Conservation (phyloP, 1,284 basidiomycete species). For the Puccinia horiana region DNA sequence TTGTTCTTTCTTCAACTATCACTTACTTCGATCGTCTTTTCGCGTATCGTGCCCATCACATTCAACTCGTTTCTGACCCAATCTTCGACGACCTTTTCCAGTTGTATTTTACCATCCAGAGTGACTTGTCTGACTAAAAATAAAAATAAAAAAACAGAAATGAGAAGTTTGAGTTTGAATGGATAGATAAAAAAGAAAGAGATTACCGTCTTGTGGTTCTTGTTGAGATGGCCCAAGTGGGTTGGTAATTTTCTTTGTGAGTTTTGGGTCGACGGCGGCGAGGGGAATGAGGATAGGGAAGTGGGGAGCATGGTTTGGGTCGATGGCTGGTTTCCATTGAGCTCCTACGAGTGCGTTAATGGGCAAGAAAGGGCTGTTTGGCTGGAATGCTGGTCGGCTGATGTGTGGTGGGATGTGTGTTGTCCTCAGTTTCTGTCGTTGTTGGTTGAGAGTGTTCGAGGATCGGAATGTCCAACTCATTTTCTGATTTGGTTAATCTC, state of each 20-base stretch:
- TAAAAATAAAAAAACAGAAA: background rate
- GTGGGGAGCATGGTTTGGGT: background rate
- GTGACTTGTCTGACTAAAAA: background rate
- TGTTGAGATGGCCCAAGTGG: background rate
- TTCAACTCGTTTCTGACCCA: slow-evolving; percentile 40
- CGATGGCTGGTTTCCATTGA: background rate
- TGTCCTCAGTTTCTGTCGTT: slow-evolving; percentile 1
- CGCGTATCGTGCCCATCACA: slow-evolving; percentile 41
- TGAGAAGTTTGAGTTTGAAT: background rate
- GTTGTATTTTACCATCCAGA: background rate
- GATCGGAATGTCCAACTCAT: background rate
- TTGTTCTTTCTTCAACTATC: background rate
- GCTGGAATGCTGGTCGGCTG: slow-evolving; percentile 7
- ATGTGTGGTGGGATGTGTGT: background rate
- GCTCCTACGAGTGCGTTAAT: background rate
- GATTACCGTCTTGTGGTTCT: background rate
- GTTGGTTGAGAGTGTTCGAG: background rate
- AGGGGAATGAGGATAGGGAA: slow-evolving; percentile 24
- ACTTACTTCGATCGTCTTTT: slow-evolving; percentile 37
- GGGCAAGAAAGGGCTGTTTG: slow-evolving; percentile 23
- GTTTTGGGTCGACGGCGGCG: background rate
- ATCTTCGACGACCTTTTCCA: slow-evolving; percentile 11
- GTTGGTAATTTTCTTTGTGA: background rate
- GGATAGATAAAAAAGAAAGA: background rate
- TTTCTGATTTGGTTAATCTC: background rate